Evolutionary conservation across 352 stramenopile genomes (phyloP).

Genomic region (Bremia lactucae): DNA sequence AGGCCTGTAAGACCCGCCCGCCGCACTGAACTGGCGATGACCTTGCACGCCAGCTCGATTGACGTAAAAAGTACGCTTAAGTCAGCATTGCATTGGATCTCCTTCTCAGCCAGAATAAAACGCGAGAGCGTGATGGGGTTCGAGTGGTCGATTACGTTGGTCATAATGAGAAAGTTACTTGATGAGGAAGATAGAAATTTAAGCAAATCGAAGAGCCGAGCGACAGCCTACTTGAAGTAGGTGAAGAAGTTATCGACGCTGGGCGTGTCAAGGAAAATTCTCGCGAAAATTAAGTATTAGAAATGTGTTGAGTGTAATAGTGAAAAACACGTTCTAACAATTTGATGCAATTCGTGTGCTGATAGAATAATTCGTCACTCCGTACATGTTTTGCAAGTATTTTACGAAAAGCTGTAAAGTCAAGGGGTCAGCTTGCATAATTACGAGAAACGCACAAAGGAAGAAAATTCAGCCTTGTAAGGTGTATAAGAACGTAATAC

Average conservation of each 20-base stretch:
- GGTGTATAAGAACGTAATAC: too few species aligned
- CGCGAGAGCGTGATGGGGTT: conserved; percentile 90
- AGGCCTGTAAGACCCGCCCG: conserved; percentile 87
- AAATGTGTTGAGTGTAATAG: too few species aligned
- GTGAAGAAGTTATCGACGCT: conserved; percentile 12
- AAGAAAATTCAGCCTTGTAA: too few species aligned
- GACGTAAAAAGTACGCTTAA: conserved; percentile 93
- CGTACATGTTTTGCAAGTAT: too few species aligned
- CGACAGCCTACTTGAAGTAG: conserved; percentile 13
- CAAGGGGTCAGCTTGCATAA: too few species aligned
- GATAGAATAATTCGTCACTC: too few species aligned
- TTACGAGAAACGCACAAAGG: too few species aligned
- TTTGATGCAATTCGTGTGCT: too few species aligned
- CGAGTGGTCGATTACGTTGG: conserved; percentile 46
- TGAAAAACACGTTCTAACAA: too few species aligned
- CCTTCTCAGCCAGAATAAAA: conserved; percentile 90
- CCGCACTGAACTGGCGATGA: conserved; percentile 93
- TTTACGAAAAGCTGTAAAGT: too few species aligned
- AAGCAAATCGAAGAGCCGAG: neutral
- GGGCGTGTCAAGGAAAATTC: conserved; percentile 18
- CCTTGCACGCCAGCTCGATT: conserved; percentile 94
- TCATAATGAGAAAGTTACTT: conserved; percentile 16
- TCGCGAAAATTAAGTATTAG: too few species aligned
- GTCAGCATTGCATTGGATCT: conserved; percentile 88
- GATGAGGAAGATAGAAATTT: conserved; percentile 16